These are phyloP conservation scores for Pharus latifolius DNA, from an alignment of 176 grass and related monocot genomes.

Conservation along the genomic window DNA sequence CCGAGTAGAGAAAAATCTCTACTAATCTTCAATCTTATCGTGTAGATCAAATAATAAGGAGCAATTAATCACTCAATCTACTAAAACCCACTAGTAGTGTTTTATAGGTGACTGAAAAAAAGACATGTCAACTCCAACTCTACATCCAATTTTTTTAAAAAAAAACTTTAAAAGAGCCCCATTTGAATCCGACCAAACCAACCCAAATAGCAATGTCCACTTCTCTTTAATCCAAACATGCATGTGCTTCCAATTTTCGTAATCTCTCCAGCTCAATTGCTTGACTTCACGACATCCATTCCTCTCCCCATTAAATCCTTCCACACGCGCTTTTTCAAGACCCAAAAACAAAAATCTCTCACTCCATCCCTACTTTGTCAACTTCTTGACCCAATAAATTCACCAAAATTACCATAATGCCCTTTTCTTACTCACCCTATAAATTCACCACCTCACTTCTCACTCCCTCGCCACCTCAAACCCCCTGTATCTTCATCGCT, in stretches of 20 bases:
- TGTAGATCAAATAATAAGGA: too few relatives aligned
- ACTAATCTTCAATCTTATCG: too few relatives aligned
- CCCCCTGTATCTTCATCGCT: background rate
- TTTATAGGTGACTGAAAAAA: background rate
- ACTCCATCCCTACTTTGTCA: background rate
- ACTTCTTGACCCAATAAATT: background rate
- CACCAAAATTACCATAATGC: background rate
- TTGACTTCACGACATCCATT: background rate
- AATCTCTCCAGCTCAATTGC: background rate
- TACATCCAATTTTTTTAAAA: too few relatives aligned
- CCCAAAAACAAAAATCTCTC: conserved; percentile 14
- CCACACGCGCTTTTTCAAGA: conserved; percentile 24
- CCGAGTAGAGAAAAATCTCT: too few relatives aligned
- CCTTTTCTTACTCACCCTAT: conserved; percentile 1
- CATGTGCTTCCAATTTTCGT: background rate
- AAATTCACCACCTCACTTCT: background rate
- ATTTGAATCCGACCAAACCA: conserved; percentile 47
- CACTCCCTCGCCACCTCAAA: background rate
- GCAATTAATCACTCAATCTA: too few relatives aligned
- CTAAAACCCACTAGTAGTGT: too few relatives aligned
- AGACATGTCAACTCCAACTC: background rate
- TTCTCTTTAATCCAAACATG: conserved; percentile 3
- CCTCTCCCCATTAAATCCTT: background rate
- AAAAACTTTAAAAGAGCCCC: background rate
- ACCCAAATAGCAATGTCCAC: conserved; percentile 8